phyloP scores from a whole-genome alignment of 2,329 filamentous ascomycete genomes.

The Aspergillus pseudoglaucus region DNA sequence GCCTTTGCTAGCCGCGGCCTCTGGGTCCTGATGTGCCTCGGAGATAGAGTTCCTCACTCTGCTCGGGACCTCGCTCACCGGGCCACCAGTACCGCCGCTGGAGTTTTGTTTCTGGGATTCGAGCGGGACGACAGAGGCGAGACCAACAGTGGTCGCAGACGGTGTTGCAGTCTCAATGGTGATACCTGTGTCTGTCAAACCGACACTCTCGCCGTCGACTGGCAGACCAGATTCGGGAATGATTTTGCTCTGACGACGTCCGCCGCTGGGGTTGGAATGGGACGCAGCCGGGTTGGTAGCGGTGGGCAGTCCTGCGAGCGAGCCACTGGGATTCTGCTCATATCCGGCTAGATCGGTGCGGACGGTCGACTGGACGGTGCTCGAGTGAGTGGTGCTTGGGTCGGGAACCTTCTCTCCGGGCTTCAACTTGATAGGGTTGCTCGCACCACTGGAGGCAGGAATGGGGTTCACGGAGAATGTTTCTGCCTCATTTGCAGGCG shows the following conservation, averaged over 20 bases:
- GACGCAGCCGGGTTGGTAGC: neutral
- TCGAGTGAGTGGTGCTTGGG: constrained; percentile 54
- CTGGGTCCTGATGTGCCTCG: constrained; percentile 55
- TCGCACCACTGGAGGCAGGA: constrained; percentile 50
- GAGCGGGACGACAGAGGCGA: constrained; percentile 40
- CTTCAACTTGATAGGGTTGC: constrained; percentile 73
- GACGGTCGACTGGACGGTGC: constrained; percentile 62
- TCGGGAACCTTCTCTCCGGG: constrained; percentile 78
- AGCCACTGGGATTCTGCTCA: constrained; percentile 59
- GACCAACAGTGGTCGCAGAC: constrained; percentile 38
- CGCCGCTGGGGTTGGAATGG: constrained; percentile 5
- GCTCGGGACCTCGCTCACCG: constrained; percentile 33
- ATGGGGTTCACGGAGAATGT: constrained; percentile 50
- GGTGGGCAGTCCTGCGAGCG: constrained; percentile 31
- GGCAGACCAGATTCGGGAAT: constrained; percentile 81
- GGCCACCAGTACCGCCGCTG: constrained; percentile 5
- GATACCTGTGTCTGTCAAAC: constrained; percentile 46
- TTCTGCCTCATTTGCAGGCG: constrained; percentile 51
- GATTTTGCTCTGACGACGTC: constrained; percentile 43
- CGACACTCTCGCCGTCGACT: constrained; percentile 43
- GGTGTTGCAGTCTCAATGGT: constrained; percentile 48
- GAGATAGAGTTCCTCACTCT: constrained; percentile 41
- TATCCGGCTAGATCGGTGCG: constrained; percentile 77
- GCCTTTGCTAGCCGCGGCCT: constrained; percentile 62
- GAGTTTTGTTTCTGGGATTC: constrained; percentile 27